These are phyloP conservation scores for Penicillium simplicissimum DNA, from an alignment of 495 filamentous ascomycete genomes.

Conservation along the genomic window DNA sequence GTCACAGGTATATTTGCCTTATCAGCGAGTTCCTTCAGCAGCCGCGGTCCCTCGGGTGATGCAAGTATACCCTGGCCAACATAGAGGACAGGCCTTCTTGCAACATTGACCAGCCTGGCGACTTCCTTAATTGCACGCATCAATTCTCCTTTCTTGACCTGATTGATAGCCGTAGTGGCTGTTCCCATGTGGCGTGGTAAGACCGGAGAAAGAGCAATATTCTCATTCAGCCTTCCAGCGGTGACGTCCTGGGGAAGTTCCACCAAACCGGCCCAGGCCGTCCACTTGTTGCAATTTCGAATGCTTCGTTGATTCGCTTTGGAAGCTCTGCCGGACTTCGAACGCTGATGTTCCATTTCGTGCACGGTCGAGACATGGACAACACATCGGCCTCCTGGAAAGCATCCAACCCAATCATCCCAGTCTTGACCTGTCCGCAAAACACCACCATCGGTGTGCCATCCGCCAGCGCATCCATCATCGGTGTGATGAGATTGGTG, in stretches of 20 bases:
- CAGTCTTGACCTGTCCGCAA: constrained; percentile 59
- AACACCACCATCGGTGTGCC: constrained; percentile 65
- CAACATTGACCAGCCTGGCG: constrained; percentile 57
- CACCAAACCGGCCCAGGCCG: constrained; percentile 62
- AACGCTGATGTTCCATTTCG: constrained; percentile 67
- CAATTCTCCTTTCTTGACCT: neutral
- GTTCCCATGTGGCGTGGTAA: constrained; percentile 27
- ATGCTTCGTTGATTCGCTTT: constrained; percentile 60
- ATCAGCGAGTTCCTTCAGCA: constrained; percentile 58
- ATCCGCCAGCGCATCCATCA: constrained; percentile 63
- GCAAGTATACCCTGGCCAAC: constrained; percentile 57
- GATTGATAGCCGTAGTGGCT: constrained; percentile 35
- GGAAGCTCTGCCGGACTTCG: constrained; percentile 61
- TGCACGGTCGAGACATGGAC: constrained; percentile 61
- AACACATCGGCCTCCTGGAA: constrained; percentile 68
- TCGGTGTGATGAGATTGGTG: constrained; percentile 62
- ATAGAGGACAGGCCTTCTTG: constrained; percentile 62
- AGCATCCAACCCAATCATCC: constrained; percentile 57
- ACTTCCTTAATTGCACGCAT: constrained; percentile 41
- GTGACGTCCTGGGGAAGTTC: constrained; percentile 64
- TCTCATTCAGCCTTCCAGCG: constrained; percentile 25
- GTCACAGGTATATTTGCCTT: constrained; percentile 62
- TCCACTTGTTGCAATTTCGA: constrained; percentile 60
- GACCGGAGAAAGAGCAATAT: neutral
- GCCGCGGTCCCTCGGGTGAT: constrained; percentile 48